Percentiles rank a stretch among this genome's conserved stretches.
These are phyloP conservation scores for Thielaviopsis populi DNA, from an alignment of 2,329 filamentous ascomycete species.

Conservation along the genomic window DNA sequence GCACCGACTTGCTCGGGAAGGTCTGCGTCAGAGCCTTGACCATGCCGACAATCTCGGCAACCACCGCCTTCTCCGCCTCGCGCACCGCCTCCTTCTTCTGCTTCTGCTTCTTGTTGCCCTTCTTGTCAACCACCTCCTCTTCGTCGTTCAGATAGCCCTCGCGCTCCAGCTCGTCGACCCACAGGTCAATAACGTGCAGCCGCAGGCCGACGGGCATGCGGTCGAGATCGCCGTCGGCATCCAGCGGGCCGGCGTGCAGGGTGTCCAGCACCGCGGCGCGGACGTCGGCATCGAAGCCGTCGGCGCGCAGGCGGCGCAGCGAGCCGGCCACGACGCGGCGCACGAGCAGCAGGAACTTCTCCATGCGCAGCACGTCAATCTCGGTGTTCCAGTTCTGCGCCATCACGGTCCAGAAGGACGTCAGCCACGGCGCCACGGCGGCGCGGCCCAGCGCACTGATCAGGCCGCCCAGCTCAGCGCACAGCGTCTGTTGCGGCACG, in stretches of 20 bases:
- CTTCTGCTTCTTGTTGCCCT: slow-evolving; percentile 24
- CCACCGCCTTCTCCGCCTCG: slow-evolving; percentile 31
- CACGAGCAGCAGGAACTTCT: slow-evolving; percentile 84
- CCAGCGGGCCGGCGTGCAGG: slow-evolving; percentile 23
- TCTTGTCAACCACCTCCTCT: slow-evolving; percentile 24
- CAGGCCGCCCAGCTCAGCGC: slow-evolving; percentile 59
- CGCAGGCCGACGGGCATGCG: slow-evolving; percentile 69
- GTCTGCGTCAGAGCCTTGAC: slow-evolving; percentile 39
- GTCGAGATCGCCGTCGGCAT: slow-evolving; percentile 27
- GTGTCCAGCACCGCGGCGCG: slow-evolving; percentile 20
- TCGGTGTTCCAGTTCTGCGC: slow-evolving; percentile 52
- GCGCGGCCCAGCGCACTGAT: slow-evolving; percentile 22
- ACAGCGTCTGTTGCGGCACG: slow-evolving; percentile 71
- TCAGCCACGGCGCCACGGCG: slow-evolving; percentile 36
- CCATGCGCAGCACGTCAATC: slow-evolving; percentile 64
- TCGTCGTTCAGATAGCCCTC: slow-evolving; percentile 37
- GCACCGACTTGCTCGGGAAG: slow-evolving; percentile 55
- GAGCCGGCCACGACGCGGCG: slow-evolving; percentile 62
- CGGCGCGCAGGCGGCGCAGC: slow-evolving; percentile 27
- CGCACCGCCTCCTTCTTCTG: slow-evolving; percentile 10
- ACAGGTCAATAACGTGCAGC: slow-evolving; percentile 80
- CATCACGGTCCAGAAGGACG: slow-evolving; percentile 54
- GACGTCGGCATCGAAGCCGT: neutral
- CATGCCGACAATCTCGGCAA: slow-evolving; percentile 42
- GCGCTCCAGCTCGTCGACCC: slow-evolving; percentile 76